Percentiles rank a stretch among this genome's conserved stretches.
phyloP scores from a whole-genome alignment of 2,329 filamentous ascomycete genomes.

The Ampelomyces quisqualis region DNA sequence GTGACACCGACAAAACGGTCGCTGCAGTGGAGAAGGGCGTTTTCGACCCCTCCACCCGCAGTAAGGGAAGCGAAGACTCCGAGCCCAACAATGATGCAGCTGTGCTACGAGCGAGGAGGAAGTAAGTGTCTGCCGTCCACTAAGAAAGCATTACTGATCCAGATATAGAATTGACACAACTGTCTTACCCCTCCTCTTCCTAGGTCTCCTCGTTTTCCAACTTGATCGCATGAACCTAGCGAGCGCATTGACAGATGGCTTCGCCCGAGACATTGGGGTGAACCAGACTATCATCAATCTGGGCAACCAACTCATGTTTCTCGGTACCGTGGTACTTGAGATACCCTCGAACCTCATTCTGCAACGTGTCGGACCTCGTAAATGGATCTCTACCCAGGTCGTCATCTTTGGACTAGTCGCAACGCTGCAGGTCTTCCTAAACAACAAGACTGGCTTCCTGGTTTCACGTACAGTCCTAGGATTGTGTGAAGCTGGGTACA shows the following conservation, averaged over 20 bases:
- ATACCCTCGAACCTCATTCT: conserved; percentile 55
- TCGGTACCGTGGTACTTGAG: conserved; percentile 53
- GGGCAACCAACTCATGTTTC: conserved; percentile 57
- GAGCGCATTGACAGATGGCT: conserved; percentile 53
- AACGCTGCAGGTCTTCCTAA: conserved; percentile 44
- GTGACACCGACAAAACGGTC: conserved; percentile 9
- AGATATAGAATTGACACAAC: conserved; percentile 48
- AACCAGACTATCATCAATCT: conserved; percentile 54
- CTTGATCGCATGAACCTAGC: conserved; percentile 57
- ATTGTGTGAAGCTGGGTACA: conserved; percentile 55
- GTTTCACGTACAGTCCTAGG: conserved; percentile 50
- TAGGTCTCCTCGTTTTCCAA: conserved; percentile 55
- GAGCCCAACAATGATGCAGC: conserved; percentile 12
- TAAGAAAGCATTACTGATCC: too few relatives aligned
- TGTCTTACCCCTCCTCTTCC: conserved; percentile 52
- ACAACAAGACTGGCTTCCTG: conserved; percentile 48
- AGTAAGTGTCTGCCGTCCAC: too few relatives aligned
- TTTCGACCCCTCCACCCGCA: conserved; percentile 2
- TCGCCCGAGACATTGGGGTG: conserved; percentile 48
- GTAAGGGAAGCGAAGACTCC: conserved; percentile 10
- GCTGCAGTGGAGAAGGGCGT: conserved; percentile 14
- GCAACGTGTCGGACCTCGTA: conserved; percentile 39
- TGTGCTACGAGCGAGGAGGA: conserved; percentile 18
- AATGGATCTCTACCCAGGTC: conserved; percentile 54
- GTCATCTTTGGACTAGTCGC: conserved; percentile 53